Base-by-base conservation (phyloP, 345 rosid genomes). In the Eucalyptus cloeziana region DNA sequence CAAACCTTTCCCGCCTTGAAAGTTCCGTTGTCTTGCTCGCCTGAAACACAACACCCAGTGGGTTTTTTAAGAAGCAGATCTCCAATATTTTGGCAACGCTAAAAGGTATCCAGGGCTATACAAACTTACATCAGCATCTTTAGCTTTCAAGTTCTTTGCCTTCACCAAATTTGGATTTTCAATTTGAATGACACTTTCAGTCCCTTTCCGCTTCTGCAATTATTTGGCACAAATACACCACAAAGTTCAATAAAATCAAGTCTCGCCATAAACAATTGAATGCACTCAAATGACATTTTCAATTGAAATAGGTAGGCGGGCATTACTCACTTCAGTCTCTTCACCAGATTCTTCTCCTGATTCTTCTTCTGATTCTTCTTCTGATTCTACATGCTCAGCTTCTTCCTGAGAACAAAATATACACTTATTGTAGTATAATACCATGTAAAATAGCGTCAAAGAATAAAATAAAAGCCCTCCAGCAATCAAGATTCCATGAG, bases 1-100 rank as follows among this genome's bases (percentile, higher is more conserved):
- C 93, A 89, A 85, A 98, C 99, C 99, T 98, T 93, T 98, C 99
- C 86, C 99, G 98, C 95, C 99, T 96, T 13, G 99, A 96, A 91
- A 98, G 97, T 92, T 97, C 99, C 76, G 99, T 94, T 64, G 97
- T 95, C 91, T 93, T 96, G 64, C 94, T 95, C 49, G 90, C 87
- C 99, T 98, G 92, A 33, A 94, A 86, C 16, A 33, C 49, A 50
- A 86, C 50, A 43, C 56, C 67, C 87, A 54, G 30, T 22, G 47
- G 30, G 1, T 17, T 37, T 76, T 76, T 40, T 76, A 76, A 40
- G 47, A 21, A 40, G 85, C 30, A 40, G 47, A 49, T 49, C 30
- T 40, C 47, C 83, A 76, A 76, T 21, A 44, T 76, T 76, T 76
- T 40, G 47, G 47, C 83, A 40, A 40, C 5, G 7, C 83, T 76